Evolutionary conservation across 768 basidiomycete genomes (phyloP), one percentile per base, ranked within the genome.

Genomic region (Trichaptum fuscoviolaceum): DNA sequence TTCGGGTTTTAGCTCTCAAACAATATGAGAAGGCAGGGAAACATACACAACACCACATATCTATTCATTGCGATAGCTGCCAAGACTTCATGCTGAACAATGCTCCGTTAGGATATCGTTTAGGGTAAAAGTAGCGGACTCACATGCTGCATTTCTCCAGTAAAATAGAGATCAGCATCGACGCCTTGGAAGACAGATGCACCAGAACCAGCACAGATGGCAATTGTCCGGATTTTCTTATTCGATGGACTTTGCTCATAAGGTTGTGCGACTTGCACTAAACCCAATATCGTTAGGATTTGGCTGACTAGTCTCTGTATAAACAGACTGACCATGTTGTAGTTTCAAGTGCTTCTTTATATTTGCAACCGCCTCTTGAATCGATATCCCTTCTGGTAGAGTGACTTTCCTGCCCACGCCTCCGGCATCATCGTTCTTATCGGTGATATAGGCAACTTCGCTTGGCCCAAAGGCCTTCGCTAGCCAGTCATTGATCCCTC

Each of bases 61-160:
- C 81, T 87, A 35, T 93, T 92, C 58, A 79, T 76, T 10, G 91
- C 92, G 15, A 93, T 82, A 1, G 92, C 85, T 1, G 92, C 91
- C 57, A 98, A 81, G 64, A 96, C 87, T 67, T 96, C 90, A 76
- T 97, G 96, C 92, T 95, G 75, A 64, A 69, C 66, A 69, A n/a
- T 62, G 58, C 66, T 65, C 15, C 58, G 30, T 27, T 60, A 26
- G 65, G 60, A 70, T 63, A 23, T 30, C 12, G 30, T 57, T 9
- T 52, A 35, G n/a, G 70, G 64, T 65, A 52, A 63, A 64, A 67
- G 42, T 52, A 58, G 24, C 8, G 1, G 2, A 71, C 75, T 70
- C 76, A 94, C 93, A 77, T 96, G 95, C 23, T 84, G 75, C 91
- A 96, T 92, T 79, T 98, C 95, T 9, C 96, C 96, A 1, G 96